A percentile compares a stretch with the other conserved stretches of the same genome.
Evolutionary conservation across 495 filamentous ascomycete species (phyloP).

Genomic region (Melanomma pulvis-pyrius): DNA sequence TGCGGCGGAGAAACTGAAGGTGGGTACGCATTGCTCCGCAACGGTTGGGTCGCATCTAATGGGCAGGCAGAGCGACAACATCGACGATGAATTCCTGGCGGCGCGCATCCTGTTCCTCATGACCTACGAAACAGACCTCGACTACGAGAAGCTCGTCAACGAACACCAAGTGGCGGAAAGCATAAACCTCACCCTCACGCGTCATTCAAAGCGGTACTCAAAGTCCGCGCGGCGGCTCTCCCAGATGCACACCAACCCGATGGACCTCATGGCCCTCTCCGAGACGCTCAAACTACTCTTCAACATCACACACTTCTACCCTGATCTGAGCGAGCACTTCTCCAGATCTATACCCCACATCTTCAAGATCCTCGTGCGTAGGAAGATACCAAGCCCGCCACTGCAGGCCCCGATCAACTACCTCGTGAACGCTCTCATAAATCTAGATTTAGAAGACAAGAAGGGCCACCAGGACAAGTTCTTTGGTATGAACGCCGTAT

Average conservation of each 20-base stretch:
- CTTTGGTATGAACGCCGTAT: slow-evolving; percentile 48
- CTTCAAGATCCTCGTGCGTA: slow-evolving; percentile 67
- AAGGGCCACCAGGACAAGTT: slow-evolving; percentile 40
- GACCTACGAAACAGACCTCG: slow-evolving; percentile 76
- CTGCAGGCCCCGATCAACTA: slow-evolving; percentile 63
- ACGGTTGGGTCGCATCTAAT: background rate
- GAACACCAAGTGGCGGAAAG: slow-evolving; percentile 69
- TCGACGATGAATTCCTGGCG: slow-evolving; percentile 86
- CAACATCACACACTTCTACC: slow-evolving; percentile 77
- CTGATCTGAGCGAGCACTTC: slow-evolving; percentile 62
- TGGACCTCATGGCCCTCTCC: slow-evolving; percentile 76
- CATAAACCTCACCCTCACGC: slow-evolving; percentile 61
- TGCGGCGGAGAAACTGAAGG: slow-evolving; percentile 71
- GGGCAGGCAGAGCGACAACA: slow-evolving; percentile 60
- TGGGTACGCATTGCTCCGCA: slow-evolving; percentile 31
- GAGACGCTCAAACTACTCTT: slow-evolving; percentile 90
- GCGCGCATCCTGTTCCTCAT: slow-evolving; percentile 82
- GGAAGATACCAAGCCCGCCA: slow-evolving; percentile 58
- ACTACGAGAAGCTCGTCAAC: slow-evolving; percentile 70
- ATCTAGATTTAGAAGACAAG: slow-evolving; percentile 66
- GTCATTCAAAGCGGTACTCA: slow-evolving; percentile 66
- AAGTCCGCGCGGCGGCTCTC: slow-evolving; percentile 38
- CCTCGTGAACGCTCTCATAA: slow-evolving; percentile 79
- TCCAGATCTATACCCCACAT: slow-evolving; percentile 69
- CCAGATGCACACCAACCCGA: slow-evolving; percentile 51